Conservation (phyloP, 345 rosid genomes). For the Corymbia maculata region DNA sequence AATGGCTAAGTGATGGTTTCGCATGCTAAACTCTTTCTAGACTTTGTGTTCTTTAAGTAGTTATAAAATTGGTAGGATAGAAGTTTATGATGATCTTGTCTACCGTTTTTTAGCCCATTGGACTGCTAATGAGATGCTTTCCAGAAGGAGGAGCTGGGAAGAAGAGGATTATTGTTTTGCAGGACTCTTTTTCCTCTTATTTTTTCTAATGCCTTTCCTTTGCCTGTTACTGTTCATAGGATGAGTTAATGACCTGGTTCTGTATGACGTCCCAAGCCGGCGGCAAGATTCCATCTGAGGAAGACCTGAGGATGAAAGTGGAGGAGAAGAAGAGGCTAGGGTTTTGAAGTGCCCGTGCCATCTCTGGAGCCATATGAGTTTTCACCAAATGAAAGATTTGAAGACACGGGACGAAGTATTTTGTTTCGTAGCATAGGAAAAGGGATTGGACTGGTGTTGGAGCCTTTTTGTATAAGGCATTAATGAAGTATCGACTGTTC, state of each 20-base stretch:
- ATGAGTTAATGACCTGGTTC: constrained; percentile 90
- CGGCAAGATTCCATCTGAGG: constrained; percentile 33
- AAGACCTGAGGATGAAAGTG: constrained; percentile 45
- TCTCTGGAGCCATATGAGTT: background rate
- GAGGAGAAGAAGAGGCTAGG: constrained; percentile 55
- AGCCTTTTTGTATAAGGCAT: background rate
- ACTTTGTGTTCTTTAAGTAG: background rate
- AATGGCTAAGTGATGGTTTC: background rate
- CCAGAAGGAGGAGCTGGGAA: background rate
- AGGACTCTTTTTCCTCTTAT: background rate
- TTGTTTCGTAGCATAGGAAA: background rate
- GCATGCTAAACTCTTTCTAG: background rate
- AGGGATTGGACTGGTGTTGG: background rate
- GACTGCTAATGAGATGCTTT: background rate
- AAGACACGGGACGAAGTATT: background rate
- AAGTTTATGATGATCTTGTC: background rate
- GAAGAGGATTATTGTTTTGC: background rate
- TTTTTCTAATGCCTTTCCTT: background rate
- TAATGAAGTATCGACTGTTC: background rate
- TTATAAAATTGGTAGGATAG: background rate
- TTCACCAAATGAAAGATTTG: background rate
- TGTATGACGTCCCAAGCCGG: constrained; percentile 13
- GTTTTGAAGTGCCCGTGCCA: background rate
- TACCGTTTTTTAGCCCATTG: background rate
- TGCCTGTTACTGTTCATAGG: constrained; percentile 23